Percentiles rank a stretch among this genome's conserved stretches.
These are phyloP conservation scores for Leccinum pachyderme DNA, from an alignment of 1,284 basidiomycete species.

Conservation along the genomic window DNA sequence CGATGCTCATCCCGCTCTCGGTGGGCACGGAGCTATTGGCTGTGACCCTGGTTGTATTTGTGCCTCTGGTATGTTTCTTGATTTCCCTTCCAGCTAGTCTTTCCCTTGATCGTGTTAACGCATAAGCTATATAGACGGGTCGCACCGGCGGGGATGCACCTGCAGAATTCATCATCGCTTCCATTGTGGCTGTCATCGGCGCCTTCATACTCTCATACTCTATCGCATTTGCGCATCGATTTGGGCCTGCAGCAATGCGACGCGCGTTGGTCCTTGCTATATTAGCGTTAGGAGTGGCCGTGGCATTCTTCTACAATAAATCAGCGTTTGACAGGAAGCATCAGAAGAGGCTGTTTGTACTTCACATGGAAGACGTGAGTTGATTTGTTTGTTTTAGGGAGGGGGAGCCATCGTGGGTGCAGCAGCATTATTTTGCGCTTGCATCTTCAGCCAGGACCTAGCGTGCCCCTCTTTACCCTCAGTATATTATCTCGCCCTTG, in stretches of 20 bases:
- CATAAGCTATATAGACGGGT: slow-evolving; percentile 51
- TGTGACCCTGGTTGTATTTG: slow-evolving; percentile 84
- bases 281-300: slow-evolving; percentile 48
- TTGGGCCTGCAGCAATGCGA: slow-evolving; percentile 49
- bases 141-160: slow-evolving; percentile 77
- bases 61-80: slow-evolving; percentile 70
- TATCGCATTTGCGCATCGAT: slow-evolving; percentile 76
- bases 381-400: not conserved
- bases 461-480: not conserved
- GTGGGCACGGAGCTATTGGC: slow-evolving; percentile 70
- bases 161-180: slow-evolving; percentile 87
- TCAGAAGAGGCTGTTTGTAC: slow-evolving; percentile 84
- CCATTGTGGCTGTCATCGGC: slow-evolving; percentile 62
- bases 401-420: not conserved
- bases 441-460: not conserved
- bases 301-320: slow-evolving; percentile 62
- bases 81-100: not conserved
- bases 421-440: not conserved
- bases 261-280: slow-evolving; percentile 49
- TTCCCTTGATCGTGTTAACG: not conserved
- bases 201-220: slow-evolving; percentile 64
- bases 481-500: not conserved
- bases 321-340: slow-evolving; percentile 81
- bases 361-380: slow-evolving; percentile 87
- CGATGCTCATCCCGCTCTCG: slow-evolving; percentile 59